These are phyloP conservation scores for Calycina herbarum DNA, from an alignment of 2,329 filamentous ascomycete genomes.

Conservation along the genomic window DNA sequence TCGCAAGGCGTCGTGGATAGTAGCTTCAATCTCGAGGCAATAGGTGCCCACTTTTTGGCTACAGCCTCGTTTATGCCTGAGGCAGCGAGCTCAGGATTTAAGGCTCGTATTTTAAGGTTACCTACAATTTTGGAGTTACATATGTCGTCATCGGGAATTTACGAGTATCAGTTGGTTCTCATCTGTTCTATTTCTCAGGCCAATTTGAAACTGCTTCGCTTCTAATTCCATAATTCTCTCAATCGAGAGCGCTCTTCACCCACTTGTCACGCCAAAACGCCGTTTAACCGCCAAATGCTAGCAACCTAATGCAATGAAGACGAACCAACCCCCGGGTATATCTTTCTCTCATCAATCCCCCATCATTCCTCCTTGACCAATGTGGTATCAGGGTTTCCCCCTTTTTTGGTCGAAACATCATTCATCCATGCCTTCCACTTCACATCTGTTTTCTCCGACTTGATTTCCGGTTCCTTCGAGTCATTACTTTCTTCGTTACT, in stretches of 20 bases:
- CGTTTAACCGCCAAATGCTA: conserved; percentile 18
- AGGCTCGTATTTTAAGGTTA: neutral
- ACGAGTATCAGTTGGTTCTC: too few species aligned
- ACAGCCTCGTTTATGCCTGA: neutral
- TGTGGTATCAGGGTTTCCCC: conserved; percentile 4
- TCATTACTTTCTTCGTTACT: conserved; percentile 38
- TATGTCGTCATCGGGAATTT: too few species aligned
- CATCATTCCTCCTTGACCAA: conserved; percentile 14
- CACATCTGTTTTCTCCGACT: conserved; percentile 29
- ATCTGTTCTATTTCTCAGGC: too few species aligned
- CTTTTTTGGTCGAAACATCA: conserved; percentile 30
- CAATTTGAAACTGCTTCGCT: neutral
- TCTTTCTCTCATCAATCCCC: conserved; percentile 10
- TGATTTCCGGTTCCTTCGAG: conserved; percentile 39
- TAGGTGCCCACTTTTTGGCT: too few species aligned
- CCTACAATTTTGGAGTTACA: neutral
- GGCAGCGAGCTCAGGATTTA: neutral
- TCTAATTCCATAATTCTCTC: neutral
- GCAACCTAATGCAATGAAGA: conserved; percentile 20
- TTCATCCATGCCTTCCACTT: conserved; percentile 37
- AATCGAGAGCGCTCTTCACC: too few species aligned
- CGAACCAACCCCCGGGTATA: conserved; percentile 23
- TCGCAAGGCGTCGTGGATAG: too few species aligned
- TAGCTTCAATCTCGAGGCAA: too few species aligned
- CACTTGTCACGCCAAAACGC: conserved; percentile 20